Percentiles rank a stretch among this genome's conserved stretches.
Conservation (phyloP, 441 rosid genomes). For the Eruca vesicaria region DNA sequence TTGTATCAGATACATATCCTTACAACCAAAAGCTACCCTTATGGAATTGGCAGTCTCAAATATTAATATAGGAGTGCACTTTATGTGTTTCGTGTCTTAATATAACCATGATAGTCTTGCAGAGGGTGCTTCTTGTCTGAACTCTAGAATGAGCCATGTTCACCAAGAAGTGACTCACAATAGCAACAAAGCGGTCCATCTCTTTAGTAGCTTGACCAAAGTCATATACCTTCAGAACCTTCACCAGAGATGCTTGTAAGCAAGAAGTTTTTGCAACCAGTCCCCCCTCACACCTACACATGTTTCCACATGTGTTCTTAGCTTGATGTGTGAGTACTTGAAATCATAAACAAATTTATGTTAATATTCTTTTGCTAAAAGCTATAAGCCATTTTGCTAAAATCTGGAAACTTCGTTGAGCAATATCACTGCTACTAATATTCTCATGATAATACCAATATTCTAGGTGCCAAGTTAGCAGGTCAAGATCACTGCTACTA, state of each 20-base stretch:
- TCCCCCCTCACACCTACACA: neutral
- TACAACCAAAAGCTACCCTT: too few species aligned
- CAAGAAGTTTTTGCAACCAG: neutral
- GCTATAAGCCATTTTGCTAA: neutral
- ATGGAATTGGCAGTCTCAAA: too few species aligned
- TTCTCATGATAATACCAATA: constrained; percentile 18
- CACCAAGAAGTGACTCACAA: neutral
- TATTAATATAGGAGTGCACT: too few species aligned
- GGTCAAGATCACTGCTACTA: constrained; percentile 80
- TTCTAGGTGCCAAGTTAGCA: constrained; percentile 87
- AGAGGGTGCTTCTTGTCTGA: too few species aligned
- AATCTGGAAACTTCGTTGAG: too few species aligned
- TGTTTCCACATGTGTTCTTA: neutral
- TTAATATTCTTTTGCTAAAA: neutral
- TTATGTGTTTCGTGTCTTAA: too few species aligned
- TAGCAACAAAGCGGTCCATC: neutral
- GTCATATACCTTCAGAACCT: neutral
- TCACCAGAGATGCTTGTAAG: neutral
- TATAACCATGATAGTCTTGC: too few species aligned
- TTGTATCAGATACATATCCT: too few species aligned
- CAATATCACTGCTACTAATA: too few species aligned
- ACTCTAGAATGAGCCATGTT: neutral
- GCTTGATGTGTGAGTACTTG: neutral
- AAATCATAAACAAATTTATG: neutral
- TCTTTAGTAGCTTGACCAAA: neutral